Evolutionary conservation across 768 basidiomycete species (phyloP), one percentile per base, ranked within the genome.

Genomic region (Kwoniella bestiolae): DNA sequence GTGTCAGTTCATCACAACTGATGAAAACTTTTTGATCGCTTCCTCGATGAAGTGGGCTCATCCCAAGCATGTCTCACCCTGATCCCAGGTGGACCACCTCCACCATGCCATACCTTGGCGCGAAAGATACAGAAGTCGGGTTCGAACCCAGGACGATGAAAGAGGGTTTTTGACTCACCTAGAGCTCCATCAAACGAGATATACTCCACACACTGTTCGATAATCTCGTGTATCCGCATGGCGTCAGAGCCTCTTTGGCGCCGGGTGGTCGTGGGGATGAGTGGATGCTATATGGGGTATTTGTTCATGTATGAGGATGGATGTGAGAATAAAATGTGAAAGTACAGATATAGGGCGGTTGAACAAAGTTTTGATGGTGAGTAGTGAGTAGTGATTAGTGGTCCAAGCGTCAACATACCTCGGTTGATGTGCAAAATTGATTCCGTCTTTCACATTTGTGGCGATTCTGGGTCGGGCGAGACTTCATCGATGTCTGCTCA

Each of bases 161-260:
- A 12, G 23, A 31, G 35, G 56, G 49, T 60, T 62, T 64, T 60
- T 50, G 26, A 28, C 76, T 75, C 66, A 78, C 76, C 76, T 25
- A 75, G 35, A 11, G 69, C 65, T 6, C 76, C 76, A 34, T 78
- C 76, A 55, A 69, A 32, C 7, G 72, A 68, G 14, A 78, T 68
- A 52, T 75, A 77, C 47, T 77, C 76, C 23, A 77, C 58, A 41
- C 71, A 77, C 3, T 53, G 46, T 46, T 77, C 76, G 26, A 77
- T 65, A 25, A 74, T 55, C 52, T 77, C 71, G 53, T 77, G 76
- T 2, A 77, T 74, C 62, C 73, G 63, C 76, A 77, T 77, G 28
- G 23, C 60, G 50, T 52, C 60, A 61, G 49, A 29, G 44, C 49
- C 60, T 50, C 60, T 51, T 52, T 5, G 31, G 60, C 49, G 49